Conservation (phyloP, 192 early-diverging fungal genomes). For the Coemansia sp. region DNA sequence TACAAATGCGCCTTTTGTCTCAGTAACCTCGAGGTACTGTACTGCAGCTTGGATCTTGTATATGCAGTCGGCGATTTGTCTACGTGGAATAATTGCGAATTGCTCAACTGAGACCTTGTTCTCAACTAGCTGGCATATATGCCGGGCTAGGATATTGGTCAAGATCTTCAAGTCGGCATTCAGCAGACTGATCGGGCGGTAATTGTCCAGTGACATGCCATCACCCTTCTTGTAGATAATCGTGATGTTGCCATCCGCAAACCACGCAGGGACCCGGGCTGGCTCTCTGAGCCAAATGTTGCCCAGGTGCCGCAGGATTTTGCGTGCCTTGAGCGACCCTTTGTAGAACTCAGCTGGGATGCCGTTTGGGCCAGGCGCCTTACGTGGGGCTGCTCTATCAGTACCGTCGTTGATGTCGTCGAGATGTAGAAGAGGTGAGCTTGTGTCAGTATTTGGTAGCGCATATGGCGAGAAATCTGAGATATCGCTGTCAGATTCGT, state of each 20-base stretch:
- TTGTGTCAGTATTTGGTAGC: too few species aligned
- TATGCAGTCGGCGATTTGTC: conserved; percentile 10
- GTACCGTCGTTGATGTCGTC: too few species aligned
- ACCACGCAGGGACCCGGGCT: background rate
- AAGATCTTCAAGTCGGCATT: background rate
- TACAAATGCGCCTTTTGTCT: background rate
- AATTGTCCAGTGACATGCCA: background rate
- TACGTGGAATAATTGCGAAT: conserved; percentile 13
- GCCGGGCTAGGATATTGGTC: background rate
- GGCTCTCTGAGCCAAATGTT: conserved; percentile 2
- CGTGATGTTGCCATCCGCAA: too few species aligned
- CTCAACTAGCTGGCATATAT: background rate
- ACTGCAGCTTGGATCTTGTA: conserved; percentile 10
- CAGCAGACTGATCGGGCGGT: background rate
- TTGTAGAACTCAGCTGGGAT: background rate
- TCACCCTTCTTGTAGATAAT: conserved; percentile 3
- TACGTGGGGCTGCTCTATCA: too few species aligned
- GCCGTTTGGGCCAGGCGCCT: background rate
- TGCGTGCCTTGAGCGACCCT: background rate
- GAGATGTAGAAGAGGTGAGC: too few species aligned
- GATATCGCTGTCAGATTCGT: too few species aligned
- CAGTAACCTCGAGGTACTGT: conserved; percentile 4
- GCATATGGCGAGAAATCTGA: too few species aligned
- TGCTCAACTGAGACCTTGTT: conserved; percentile 8
- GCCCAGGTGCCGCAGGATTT: background rate